Base-by-base conservation (phyloP, 2,329 filamentous ascomycete genomes). In the Aspergillus arachidicola region DNA sequence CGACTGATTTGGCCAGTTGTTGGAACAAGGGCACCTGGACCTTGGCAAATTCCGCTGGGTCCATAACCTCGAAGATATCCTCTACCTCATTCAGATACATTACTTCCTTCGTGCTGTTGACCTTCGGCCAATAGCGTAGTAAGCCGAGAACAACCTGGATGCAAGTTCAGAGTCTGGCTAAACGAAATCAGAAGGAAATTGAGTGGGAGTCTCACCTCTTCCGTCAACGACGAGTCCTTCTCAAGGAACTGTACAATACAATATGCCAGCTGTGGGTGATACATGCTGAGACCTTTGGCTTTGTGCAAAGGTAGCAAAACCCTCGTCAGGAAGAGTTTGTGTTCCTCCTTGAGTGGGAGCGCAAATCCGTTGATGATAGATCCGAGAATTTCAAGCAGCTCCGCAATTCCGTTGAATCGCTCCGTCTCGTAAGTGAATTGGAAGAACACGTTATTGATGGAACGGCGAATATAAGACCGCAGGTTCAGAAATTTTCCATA, bases 381-480 rank as follows among this genome's bases (percentile, higher is more conserved):
- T 34, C 95, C 95, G 58, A 99, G 84, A 69, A 99, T 99, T 78
- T 99, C 95, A 41, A 99, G 85, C 34, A 99, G 84, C 79, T 99
- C 95, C 3, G 95, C 95, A 73, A 99, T 97, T 59, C 95, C 95
- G 73, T 99, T 99, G 83, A 99, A 98, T 63, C 95, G 88, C 80
- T 99, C 95, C 4, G 95, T 99, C 80, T 99, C 95, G 78, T 99
- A 99, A 64, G 93, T 94, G 79, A 99, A 99, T 76, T 99, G 95
- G 86, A 99, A 99, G 83, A 99, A 99, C 72, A 99, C 95, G 75
- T 99, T 98, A 87, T 99, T 99, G 86, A 99, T 99, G 61, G 95
- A 99, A 72, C 95, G 89, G 75, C 95, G 88, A 75, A 99, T 99
- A 79, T 96, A 99, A 34, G 95, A 98, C 64, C 95, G 90, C 66